Percentiles rank a stretch among this genome's conserved stretches.
These are phyloP conservation scores for Odontarrhena argentea DNA, from an alignment of 345 rosid species.

Conservation along the genomic window DNA sequence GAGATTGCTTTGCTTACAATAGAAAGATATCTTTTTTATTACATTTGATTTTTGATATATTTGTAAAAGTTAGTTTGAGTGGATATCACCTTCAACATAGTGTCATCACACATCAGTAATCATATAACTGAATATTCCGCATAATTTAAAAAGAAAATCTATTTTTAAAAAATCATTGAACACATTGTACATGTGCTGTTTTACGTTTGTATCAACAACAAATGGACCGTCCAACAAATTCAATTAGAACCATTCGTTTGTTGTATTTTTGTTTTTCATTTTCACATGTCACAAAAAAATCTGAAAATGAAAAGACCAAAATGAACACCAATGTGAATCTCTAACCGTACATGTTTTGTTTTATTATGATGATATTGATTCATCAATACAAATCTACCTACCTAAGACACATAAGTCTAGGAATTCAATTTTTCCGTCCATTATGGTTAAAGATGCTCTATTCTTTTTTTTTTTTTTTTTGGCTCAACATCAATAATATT, in stretches of 20 bases:
- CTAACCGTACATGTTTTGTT: too few species aligned
- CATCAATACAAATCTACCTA: too few species aligned
- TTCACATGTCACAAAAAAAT: conserved; percentile 24
- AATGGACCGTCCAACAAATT: conserved; percentile 42
- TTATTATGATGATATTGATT: too few species aligned
- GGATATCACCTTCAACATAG: conserved; percentile 17
- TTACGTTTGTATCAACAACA: conserved; percentile 28
- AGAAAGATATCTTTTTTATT: background rate
- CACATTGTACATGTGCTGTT: conserved; percentile 35
- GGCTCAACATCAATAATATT: too few species aligned
- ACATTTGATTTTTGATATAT: background rate
- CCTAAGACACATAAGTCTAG: too few species aligned
- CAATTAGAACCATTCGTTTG: conserved; percentile 24
- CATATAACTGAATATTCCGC: conserved; percentile 6
- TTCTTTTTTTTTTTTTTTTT: too few species aligned
- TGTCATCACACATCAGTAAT: conserved; percentile 15
- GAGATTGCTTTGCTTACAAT: too few species aligned
- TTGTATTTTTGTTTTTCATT: background rate
- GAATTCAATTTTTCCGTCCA: too few species aligned
- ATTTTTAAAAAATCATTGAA: background rate
- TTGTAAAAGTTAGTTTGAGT: background rate
- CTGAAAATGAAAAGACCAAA: conserved; percentile 7
- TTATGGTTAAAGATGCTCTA: too few species aligned
- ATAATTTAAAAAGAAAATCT: background rate
- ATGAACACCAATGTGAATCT: background rate